These are phyloP conservation scores for Dothistroma septosporum DNA, from an alignment of 2,329 filamentous ascomycete species.

Conservation along the genomic window DNA sequence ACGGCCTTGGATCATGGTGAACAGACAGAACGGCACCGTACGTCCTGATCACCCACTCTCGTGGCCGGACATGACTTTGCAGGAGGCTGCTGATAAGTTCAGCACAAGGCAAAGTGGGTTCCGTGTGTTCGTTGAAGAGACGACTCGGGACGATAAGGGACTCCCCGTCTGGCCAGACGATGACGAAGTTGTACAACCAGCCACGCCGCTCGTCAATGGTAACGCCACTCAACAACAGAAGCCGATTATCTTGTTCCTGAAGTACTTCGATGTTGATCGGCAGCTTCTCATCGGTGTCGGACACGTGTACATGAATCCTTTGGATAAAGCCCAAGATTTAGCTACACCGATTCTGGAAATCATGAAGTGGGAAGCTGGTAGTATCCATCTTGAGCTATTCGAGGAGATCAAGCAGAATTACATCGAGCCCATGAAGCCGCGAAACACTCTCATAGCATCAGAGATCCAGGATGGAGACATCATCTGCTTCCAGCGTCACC, in stretches of 20 bases:
- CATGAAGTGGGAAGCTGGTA: constrained; percentile 79
- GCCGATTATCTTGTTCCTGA: constrained; percentile 81
- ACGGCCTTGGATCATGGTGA: constrained; percentile 95
- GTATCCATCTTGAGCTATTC: constrained; percentile 64
- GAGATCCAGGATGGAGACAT: constrained; percentile 98
- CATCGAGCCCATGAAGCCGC: constrained; percentile 86
- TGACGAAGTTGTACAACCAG: constrained; percentile 48
- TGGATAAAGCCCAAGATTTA: constrained; percentile 83
- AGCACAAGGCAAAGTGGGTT: constrained; percentile 66
- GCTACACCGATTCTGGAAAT: constrained; percentile 70
- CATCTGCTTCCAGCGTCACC: constrained; percentile 78
- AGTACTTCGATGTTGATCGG: constrained; percentile 76
- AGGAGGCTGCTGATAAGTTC: constrained; percentile 64
- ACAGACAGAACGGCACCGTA: constrained; percentile 94
- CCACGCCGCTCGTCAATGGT: constrained; percentile 41
- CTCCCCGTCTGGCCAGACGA: constrained; percentile 68
- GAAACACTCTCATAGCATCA: constrained; percentile 85
- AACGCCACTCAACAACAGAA: constrained; percentile 37
- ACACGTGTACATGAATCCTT: constrained; percentile 81
- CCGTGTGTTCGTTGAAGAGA: constrained; percentile 81
- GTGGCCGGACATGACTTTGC: constrained; percentile 64
- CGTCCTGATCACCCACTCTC: constrained; percentile 83
- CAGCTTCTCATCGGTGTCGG: constrained; percentile 74
- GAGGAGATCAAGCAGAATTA: constrained; percentile 98
- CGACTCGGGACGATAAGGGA: constrained; percentile 65